These are phyloP conservation scores for Aquilaria agallochum DNA, from an alignment of 441 rosid species.

Conservation along the genomic window DNA sequence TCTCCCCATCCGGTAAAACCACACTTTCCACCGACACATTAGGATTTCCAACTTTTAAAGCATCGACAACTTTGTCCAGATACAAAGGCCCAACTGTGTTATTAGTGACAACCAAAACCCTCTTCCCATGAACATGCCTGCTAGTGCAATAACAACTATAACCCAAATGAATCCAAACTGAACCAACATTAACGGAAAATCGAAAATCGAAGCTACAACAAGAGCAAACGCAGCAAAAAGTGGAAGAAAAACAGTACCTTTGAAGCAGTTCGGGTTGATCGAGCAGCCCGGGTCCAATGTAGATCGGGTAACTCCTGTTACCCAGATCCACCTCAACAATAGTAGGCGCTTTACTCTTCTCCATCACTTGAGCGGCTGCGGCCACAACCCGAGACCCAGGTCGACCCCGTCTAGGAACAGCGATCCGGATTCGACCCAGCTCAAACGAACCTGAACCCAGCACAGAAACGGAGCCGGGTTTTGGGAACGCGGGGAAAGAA, in stretches of 20 bases:
- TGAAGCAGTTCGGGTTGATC: constrained; percentile 80
- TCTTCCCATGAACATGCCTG: constrained; percentile 96
- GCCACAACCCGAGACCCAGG: constrained; percentile 34
- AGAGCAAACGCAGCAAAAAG: not conserved
- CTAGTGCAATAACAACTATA: constrained; percentile 5
- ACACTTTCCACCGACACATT: constrained; percentile 81
- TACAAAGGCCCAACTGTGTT: constrained; percentile 66
- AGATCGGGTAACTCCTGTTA: constrained; percentile 85
- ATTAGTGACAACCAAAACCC: constrained; percentile 90
- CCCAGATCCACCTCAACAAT: constrained; percentile 90
- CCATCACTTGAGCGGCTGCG: constrained; percentile 52
- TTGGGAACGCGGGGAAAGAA: constrained; percentile 20
- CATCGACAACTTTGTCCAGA: constrained; percentile 72
- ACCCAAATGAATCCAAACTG: not conserved
- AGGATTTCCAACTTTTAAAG: constrained; percentile 78
- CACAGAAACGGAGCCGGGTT: constrained; percentile 27
- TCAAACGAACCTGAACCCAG: constrained; percentile 18
- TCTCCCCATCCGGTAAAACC: constrained; percentile 90
- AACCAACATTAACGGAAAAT: constrained; percentile 5
- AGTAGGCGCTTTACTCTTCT: constrained; percentile 42
- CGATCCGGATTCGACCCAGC: constrained; percentile 21
- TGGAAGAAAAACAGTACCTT: constrained; percentile 30
- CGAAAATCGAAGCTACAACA: not conserved
- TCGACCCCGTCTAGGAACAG: constrained; percentile 16
- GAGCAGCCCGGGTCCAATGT: constrained; percentile 86